Evolutionary conservation across 2,329 filamentous ascomycete genomes (phyloP), one percentile per base, ranked within the genome.

Genomic region (Colletotrichum limetticola): DNA sequence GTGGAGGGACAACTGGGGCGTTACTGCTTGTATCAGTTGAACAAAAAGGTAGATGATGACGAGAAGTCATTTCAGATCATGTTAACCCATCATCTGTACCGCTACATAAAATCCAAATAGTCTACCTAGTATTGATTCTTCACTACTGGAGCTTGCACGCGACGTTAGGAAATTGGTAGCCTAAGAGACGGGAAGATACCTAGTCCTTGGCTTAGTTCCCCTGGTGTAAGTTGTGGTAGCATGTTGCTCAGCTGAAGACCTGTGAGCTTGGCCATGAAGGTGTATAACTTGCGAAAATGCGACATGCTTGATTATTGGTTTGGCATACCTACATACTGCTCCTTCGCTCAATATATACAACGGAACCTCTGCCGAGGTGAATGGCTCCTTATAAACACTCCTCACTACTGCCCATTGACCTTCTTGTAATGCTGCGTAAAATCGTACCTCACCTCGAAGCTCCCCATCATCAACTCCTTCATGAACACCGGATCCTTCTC

Each of bases 391-490:
- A 11, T 42, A 22, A 28, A 24, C 12, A 28, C 22, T 22, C 32
- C 24, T 63, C 28, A 22, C 19, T 28, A 11, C 11, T 63, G 32
- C 2, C 46, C 61, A 5, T 32, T n/a, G 8, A 24, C 57, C 8
- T 42, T 72, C 59, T 79, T 82, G 65, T 85, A 86, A 74, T 86
- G 84, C 76, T 85, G 83, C 9, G 82, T 85, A 57, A 86, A 86
- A 68, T 86, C 84, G 56, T 86, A 86, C 9, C 83, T 75, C 70
- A 86, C 78, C 6, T 76, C 78, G 70, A 86, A 82, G 24, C 76
- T 76, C 3, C 74, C 78, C 74, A 84, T 69, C 71, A 84, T 77
- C 76, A 85, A 72, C 42, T 82, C 74, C 68, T 77, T 81, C 74
- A 82, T 78, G 24, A 78, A 75, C 16, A 71, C 75, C 19, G 76